Base-by-base conservation (phyloP, 2,329 filamentous ascomycete genomes). In the Epichloe festucae region DNA sequence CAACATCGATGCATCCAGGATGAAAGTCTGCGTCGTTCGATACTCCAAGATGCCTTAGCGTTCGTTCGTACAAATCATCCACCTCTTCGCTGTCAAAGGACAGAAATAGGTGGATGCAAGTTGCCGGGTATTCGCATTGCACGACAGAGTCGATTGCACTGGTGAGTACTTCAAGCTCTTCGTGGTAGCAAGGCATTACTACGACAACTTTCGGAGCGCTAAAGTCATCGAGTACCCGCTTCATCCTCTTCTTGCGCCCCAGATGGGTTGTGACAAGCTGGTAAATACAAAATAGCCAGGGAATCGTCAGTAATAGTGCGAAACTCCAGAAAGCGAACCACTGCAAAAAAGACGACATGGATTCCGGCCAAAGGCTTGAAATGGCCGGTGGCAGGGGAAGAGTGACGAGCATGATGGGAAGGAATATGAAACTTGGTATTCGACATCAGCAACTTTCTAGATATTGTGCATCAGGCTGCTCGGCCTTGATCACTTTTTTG, bases 301-400 rank as follows among this genome's bases (percentile, higher is more conserved):
- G 93, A 1, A 95, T 75, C 0, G 86, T 89, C 53, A 98, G 72
- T 10, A 97, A 79, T 56, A 81, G 80, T 0, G 90, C 85, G 59
- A 97, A 97, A 31, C 85, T 83, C 84, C 88, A 96, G 67, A 97
- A 97, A 4, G 89, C 90, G 63, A 97, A 95, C 86, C 89, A 94
- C 64, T 96, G 90, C 14, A 97, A 75, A 46, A 46, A 75, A 2
- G 65, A 68, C 41, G 93, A 85, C 74, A 93, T 79, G 1, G 67
- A 50, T 3, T 65, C 51, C 0, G 91, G 90, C 70, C 91, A 94
- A 59, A 86, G 77, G 54, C 78, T 74, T 7, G 83, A 83, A 45
- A 96, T 73, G 53, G 81, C 76, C 19, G 74, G 69, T 0, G 91
- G 91, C 3, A 97, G 74, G 0, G 91, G 91, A 4, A 97, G 74